A percentile compares a stretch with the other conserved stretches of the same genome.
Evolutionary conservation across 208 protist species (phyloP).

Genomic region (Trypanosoma platydactyli): DNA sequence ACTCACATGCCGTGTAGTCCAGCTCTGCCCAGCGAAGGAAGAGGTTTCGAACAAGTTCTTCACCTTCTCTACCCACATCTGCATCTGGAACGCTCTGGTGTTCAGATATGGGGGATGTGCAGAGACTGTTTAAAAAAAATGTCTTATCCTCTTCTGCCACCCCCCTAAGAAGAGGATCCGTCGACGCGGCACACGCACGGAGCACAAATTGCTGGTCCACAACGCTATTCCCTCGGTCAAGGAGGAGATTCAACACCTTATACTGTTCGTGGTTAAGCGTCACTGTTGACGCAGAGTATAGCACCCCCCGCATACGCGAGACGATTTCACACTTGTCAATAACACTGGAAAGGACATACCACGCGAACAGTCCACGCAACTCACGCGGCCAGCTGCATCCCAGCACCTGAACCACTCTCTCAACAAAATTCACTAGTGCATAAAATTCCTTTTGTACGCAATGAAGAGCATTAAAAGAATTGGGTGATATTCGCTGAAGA

Average conservation of each 20-base stretch:
- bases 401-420: constrained; percentile 53
- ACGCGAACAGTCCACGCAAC: constrained; percentile 60
- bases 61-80: neutral
- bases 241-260: constrained; percentile 30
- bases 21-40: constrained; percentile 18
- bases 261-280: constrained; percentile 46
- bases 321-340: constrained; percentile 32
- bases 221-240: constrained; percentile 16
- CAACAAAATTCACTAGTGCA: constrained; percentile 57
- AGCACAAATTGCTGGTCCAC: constrained; percentile 8
- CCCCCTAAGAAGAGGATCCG: constrained; percentile 27
- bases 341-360: constrained; percentile 47
- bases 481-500: constrained; percentile 54
- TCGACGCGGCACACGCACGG: constrained; percentile 5
- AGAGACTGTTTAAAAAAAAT: neutral
- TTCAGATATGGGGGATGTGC: neutral
- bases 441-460: constrained; percentile 66
- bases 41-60: constrained; percentile 12
- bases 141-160: constrained; percentile 14
- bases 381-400: constrained; percentile 65
- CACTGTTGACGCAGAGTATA: constrained; percentile 35
- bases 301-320: constrained; percentile 24
- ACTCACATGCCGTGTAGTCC: constrained; percentile 23
- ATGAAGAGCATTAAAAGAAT: constrained; percentile 60
- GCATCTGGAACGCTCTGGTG: neutral